Evolutionary conservation across 306 rosid genomes (phyloP).

Genomic region (Vicia sativa): DNA sequence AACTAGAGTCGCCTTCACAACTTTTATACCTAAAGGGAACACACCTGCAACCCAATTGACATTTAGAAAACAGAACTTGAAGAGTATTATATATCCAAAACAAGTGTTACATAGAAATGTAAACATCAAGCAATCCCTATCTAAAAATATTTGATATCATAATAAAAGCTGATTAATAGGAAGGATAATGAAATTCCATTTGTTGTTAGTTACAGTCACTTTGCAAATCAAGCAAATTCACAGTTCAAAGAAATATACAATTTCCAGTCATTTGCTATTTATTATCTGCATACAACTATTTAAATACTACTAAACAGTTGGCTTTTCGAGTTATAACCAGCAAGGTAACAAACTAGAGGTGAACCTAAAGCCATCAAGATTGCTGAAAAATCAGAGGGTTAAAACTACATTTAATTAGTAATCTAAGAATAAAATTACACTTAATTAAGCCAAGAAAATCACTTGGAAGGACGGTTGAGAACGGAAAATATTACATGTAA

Average conservation of each 20-base stretch:
- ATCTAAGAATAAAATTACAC: too few species aligned
- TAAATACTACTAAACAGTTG: slow-evolving; percentile 2
- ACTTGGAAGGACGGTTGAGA: too few species aligned
- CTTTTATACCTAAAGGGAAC: slow-evolving; percentile 68
- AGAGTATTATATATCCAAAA: background rate
- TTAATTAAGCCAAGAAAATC: too few species aligned
- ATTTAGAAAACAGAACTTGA: slow-evolving; percentile 32
- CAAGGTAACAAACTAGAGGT: slow-evolving; percentile 6
- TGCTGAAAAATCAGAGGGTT: background rate
- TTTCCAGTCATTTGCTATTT: slow-evolving; percentile 3
- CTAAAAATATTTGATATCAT: background rate
- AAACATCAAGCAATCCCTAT: slow-evolving; percentile 17
- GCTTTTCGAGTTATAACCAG: background rate
- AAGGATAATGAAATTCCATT: slow-evolving; percentile 9
- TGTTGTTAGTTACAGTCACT: background rate
- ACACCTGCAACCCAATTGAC: slow-evolving; percentile 56
- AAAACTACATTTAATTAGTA: too few species aligned
- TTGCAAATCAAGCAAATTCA: slow-evolving; percentile 19
- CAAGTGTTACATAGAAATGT: slow-evolving; percentile 1
- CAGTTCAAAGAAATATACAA: background rate
- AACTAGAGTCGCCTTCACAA: slow-evolving; percentile 35
- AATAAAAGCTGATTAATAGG: slow-evolving; percentile 8
- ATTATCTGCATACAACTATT: too few species aligned
- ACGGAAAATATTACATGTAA: too few species aligned
- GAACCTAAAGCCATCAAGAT: background rate